Percentiles rank a stretch among this genome's conserved stretches.
phyloP scores from a whole-genome alignment of 805 yeast genomes.

The Zygosaccharomyces kombuchaensis region DNA sequence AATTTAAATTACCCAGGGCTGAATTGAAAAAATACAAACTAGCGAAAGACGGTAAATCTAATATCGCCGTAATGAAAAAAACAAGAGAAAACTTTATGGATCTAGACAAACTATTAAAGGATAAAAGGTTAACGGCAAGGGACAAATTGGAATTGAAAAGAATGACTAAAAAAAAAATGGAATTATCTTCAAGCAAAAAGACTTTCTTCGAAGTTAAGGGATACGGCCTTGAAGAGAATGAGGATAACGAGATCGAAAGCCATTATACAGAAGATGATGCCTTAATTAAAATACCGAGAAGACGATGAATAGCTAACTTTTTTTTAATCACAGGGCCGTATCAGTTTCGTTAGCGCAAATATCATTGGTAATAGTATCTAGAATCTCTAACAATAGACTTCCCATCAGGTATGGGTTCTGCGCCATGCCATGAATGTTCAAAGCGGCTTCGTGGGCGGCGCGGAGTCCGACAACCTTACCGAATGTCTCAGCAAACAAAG shows the following conservation, averaged over 20 bases:
- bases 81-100: constrained; percentile 17
- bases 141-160: constrained; percentile 16
- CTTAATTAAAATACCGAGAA: constrained; percentile 14
- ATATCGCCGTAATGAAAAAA: constrained; percentile 5
- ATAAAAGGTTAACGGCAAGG: constrained; percentile 15
- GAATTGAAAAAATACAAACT: constrained; percentile 22
- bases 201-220: constrained; percentile 23
- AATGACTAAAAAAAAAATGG: constrained; percentile 11
- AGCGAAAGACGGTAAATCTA: constrained; percentile 7
- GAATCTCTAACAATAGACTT: constrained; percentile 53
- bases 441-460: constrained; percentile 60
- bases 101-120: constrained; percentile 18
- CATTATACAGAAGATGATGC: constrained; percentile 18
- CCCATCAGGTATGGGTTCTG: constrained; percentile 71
- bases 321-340: neutral
- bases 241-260: constrained; percentile 1
- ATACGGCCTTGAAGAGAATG: constrained; percentile 3
- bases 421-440: constrained; percentile 55
- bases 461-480: constrained; percentile 69
- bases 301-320: neutral
- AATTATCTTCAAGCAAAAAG: constrained; percentile 16
- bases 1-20: constrained; percentile 26
- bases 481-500: constrained; percentile 58
- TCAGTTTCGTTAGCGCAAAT: constrained; percentile 1
- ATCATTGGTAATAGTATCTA: constrained; percentile 54